Evolutionary conservation across 805 yeast genomes (phyloP).

Genomic region (Lachancea quebecensis): DNA sequence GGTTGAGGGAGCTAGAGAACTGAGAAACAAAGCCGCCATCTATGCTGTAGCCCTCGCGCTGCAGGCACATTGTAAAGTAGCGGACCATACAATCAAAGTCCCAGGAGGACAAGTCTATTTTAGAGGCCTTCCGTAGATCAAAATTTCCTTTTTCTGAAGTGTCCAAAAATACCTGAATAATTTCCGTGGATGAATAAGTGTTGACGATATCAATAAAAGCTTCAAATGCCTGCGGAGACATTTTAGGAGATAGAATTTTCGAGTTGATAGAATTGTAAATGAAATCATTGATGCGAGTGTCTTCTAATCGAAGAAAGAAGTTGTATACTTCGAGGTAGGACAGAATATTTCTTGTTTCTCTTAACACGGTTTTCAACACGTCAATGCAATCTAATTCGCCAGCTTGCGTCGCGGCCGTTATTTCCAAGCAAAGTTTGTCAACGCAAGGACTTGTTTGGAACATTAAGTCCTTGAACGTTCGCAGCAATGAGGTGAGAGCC

Average conservation of each 20-base stretch:
- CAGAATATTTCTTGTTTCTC: slow-evolving; percentile 4
- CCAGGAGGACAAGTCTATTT: background rate
- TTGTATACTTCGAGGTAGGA: slow-evolving; percentile 14
- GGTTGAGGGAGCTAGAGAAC: too few relatives aligned
- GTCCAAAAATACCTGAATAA: slow-evolving; percentile 15
- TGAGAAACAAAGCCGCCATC: too few relatives aligned
- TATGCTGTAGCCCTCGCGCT: too few relatives aligned
- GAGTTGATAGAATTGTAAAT: slow-evolving; percentile 23
- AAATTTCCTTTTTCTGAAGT: slow-evolving; percentile 9
- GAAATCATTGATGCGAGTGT: slow-evolving; percentile 10
- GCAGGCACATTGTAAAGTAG: background rate
- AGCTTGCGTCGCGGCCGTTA: background rate
- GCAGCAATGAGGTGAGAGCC: background rate
- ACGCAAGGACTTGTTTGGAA: background rate
- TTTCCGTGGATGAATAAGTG: slow-evolving; percentile 11
- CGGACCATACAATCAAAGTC: background rate
- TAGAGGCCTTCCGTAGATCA: background rate
- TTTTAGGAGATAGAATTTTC: slow-evolving; percentile 15
- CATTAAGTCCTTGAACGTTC: background rate
- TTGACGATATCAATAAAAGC: slow-evolving; percentile 15
- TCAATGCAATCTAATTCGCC: background rate
- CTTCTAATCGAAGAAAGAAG: slow-evolving; percentile 11
- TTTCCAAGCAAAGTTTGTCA: background rate
- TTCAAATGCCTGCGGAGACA: slow-evolving; percentile 12
- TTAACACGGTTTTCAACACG: slow-evolving; percentile 13